Percentiles rank a stretch among this genome's conserved stretches.
phyloP scores from a whole-genome alignment of 352 stramenopile species.

The Phytophthora cactorum region DNA sequence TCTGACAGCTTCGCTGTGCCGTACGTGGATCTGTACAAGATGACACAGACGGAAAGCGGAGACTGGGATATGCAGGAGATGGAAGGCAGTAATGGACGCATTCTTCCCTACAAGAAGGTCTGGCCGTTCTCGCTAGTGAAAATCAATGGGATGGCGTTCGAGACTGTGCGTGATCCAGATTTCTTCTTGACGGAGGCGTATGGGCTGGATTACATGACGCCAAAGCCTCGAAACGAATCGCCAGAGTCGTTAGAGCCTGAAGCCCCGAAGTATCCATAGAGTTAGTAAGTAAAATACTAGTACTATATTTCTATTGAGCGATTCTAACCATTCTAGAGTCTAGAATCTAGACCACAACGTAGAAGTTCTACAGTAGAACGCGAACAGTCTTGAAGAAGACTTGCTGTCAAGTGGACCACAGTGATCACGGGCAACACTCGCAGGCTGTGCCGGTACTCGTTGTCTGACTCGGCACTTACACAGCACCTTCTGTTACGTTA shows the following conservation, averaged over 20 bases:
- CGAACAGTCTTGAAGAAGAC: no score
- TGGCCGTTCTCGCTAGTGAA: slow-evolving; percentile 26
- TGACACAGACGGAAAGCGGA: slow-evolving; percentile 15
- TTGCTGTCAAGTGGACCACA: no score
- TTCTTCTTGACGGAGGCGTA: slow-evolving; percentile 44
- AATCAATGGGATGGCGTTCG: slow-evolving; percentile 37
- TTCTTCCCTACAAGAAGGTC: slow-evolving; percentile 25
- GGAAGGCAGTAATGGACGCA: slow-evolving; percentile 16
- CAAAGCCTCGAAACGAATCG: slow-evolving; percentile 17
- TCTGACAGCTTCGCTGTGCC: slow-evolving; percentile 17
- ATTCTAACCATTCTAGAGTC: no score
- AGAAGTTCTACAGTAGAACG: no score
- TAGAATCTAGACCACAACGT: no score
- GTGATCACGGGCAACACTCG: no score
- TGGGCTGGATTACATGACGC: slow-evolving; percentile 36
- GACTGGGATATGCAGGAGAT: slow-evolving; percentile 27
- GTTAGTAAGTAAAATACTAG: no score
- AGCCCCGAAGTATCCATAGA: neutral
- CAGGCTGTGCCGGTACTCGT: no score
- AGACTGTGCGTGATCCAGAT: slow-evolving; percentile 38
- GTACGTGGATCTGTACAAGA: slow-evolving; percentile 48
- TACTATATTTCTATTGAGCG: no score
- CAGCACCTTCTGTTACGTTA: no score
- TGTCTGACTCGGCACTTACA: no score
- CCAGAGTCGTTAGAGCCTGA: neutral